A percentile compares a stretch with the other conserved stretches of the same genome.
Conservation (phyloP, 2,329 filamentous ascomycete genomes). For the Xylaria digitata region DNA sequence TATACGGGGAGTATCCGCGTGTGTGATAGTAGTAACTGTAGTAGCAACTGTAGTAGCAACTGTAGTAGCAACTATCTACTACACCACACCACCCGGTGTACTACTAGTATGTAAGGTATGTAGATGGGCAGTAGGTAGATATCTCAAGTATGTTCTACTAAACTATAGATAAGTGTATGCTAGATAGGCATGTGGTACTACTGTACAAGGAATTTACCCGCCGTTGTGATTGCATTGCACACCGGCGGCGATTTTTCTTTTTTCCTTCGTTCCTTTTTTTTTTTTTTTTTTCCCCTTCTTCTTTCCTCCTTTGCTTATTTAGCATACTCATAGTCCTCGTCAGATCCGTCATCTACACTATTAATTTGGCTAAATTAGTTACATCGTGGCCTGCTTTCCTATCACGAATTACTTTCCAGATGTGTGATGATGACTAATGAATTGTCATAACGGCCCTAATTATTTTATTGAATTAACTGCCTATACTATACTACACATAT, state of each 20-base stretch:
- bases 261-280: too few species aligned
- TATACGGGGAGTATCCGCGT: neutral
- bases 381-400: constrained; percentile 5
- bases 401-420: neutral
- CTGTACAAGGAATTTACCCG: too few species aligned
- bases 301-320: neutral
- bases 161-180: neutral
- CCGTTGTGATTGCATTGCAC: too few species aligned
- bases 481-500: neutral
- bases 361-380: neutral
- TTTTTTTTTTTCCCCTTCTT: too few species aligned
- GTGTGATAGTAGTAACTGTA: too few species aligned
- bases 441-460: constrained; percentile 1
- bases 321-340: too few species aligned
- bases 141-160: too few species aligned
- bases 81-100: neutral
- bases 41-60: too few species aligned
- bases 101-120: too few species aligned
- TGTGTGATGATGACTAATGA: constrained; percentile 1
- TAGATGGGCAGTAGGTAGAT: too few species aligned
- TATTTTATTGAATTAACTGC: constrained; percentile 1
- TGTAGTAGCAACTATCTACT: neutral
- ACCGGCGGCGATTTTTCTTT: too few species aligned
- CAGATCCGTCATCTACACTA: neutral
- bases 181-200: neutral